Percentiles rank a stretch among this genome's conserved stretches.
Evolutionary conservation across 2,329 filamentous ascomycete species (phyloP).

Genomic region (Simplicillium aogashimaense): DNA sequence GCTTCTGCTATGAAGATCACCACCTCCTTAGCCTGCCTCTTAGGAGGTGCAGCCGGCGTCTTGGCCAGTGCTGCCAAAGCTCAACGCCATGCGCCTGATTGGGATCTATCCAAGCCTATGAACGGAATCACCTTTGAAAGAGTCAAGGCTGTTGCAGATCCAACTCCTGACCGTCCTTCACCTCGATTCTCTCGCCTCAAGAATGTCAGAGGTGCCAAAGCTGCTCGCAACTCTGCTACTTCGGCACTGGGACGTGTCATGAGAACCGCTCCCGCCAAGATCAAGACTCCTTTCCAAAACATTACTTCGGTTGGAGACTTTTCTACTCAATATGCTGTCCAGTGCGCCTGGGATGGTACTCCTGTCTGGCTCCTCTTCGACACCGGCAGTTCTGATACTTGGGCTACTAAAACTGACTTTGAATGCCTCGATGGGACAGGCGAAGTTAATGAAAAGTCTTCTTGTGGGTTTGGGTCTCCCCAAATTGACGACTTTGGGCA

Average conservation of each 20-base stretch:
- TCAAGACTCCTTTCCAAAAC: slow-evolving; percentile 22
- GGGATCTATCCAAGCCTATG: slow-evolving; percentile 24
- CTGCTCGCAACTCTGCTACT: slow-evolving; percentile 15
- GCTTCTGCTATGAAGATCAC: too few species aligned
- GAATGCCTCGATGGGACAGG: slow-evolving; percentile 28
- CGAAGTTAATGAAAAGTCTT: slow-evolving; percentile 15
- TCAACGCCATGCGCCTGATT: slow-evolving; percentile 9
- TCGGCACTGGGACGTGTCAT: slow-evolving; percentile 17
- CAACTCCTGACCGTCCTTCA: slow-evolving; percentile 17
- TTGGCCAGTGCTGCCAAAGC: slow-evolving; percentile 2
- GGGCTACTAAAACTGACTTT: slow-evolving; percentile 31
- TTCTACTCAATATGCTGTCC: slow-evolving; percentile 31
- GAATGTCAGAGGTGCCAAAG: slow-evolving; percentile 13
- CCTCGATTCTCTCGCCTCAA: slow-evolving; percentile 22
- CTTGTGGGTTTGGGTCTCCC: slow-evolving; percentile 30
- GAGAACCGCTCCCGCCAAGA: slow-evolving; percentile 7
- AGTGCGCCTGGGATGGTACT: slow-evolving; percentile 27
- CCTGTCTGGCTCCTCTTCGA: slow-evolving; percentile 34
- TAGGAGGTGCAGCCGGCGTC: too few species aligned
- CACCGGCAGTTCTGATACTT: slow-evolving; percentile 42
- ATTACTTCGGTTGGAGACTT: slow-evolving; percentile 24
- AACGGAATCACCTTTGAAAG: slow-evolving; percentile 27
- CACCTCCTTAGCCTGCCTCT: too few species aligned
- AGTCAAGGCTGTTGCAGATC: slow-evolving; percentile 15
- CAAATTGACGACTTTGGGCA: slow-evolving; percentile 28